Percentiles rank a stretch among this genome's conserved stretches.
phyloP scores from a whole-genome alignment of 2,329 filamentous ascomycete species.

The Nothomitra cinnamomea region DNA sequence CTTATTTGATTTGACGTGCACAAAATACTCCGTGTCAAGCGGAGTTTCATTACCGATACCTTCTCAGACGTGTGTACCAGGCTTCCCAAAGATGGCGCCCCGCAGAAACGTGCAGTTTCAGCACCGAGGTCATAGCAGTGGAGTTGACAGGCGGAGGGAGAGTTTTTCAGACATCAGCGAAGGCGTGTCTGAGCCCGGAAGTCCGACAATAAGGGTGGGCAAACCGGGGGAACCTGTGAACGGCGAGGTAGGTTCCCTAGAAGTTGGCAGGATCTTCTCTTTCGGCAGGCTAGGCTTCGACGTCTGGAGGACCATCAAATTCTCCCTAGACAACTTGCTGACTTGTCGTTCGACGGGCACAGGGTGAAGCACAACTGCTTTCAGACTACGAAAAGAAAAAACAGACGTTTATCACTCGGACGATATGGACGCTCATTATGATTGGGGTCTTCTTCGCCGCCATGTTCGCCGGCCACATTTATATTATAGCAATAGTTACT shows the following conservation, averaged over 20 bases:
- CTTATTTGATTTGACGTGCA: background rate
- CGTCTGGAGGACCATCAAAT: background rate
- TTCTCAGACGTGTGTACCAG: too few relatives aligned
- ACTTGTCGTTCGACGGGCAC: conserved; percentile 9
- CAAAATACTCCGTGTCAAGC: too few relatives aligned
- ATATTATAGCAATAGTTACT: conserved; percentile 86
- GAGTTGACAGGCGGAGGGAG: conserved; percentile 43
- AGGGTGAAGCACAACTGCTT: conserved; percentile 23
- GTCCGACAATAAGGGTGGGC: conserved; percentile 29
- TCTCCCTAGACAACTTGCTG: conserved; percentile 11
- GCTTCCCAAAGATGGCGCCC: background rate
- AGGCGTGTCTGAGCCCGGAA: conserved; percentile 33
- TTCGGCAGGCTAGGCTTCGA: background rate
- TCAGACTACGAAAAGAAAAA: conserved; percentile 97
- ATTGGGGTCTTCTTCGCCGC: conserved; percentile 80
- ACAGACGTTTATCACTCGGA: conserved; percentile 88
- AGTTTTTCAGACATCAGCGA: conserved; percentile 59
- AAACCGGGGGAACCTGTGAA: background rate
- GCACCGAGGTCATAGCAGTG: conserved; percentile 34
- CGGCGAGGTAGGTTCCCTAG: conserved; percentile 5
- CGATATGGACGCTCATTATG: conserved; percentile 98
- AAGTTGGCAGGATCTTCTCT: conserved; percentile 7
- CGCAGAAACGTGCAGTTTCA: conserved; percentile 37
- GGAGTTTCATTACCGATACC: too few relatives aligned
- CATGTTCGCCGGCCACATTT: conserved; percentile 93